Evolutionary conservation across 257 asterid species (phyloP).

Genomic region (Plantago major): DNA sequence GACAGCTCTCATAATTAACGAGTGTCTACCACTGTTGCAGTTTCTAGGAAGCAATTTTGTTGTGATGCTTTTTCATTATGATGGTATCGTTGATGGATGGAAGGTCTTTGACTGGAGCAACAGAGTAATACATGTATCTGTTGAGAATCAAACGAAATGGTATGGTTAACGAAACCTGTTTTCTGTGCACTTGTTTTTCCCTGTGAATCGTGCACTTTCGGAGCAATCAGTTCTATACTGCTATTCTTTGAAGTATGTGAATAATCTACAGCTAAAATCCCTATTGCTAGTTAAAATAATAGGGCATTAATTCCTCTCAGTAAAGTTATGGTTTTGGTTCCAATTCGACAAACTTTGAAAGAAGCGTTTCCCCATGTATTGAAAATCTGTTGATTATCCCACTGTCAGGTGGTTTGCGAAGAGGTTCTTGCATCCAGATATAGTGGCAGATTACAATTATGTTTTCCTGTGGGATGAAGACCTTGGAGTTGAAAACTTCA

Average conservation of each 20-base stretch:
- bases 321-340: too few species aligned
- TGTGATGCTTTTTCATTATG: conserved; percentile 93
- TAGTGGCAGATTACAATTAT: conserved; percentile 71
- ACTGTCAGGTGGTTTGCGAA: conserved; percentile 80
- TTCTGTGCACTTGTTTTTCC: neutral
- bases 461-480: conserved; percentile 68
- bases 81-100: conserved; percentile 76
- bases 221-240: too few species aligned
- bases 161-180: conserved; percentile 13
- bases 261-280: too few species aligned
- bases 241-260: too few species aligned
- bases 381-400: neutral
- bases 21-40: conserved; percentile 29
- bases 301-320: too few species aligned
- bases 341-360: neutral
- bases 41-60: conserved; percentile 55
- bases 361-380: neutral
- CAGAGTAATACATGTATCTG: conserved; percentile 59
- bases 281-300: too few species aligned
- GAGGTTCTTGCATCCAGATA: conserved; percentile 83
- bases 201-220: too few species aligned
- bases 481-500: conserved; percentile 72
- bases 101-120: conserved; percentile 58
- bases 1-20: neutral
- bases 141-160: conserved; percentile 86